Evolutionary conservation across 2,329 filamentous ascomycete genomes (phyloP).

Genomic region (Calonectria pauciramosa): DNA sequence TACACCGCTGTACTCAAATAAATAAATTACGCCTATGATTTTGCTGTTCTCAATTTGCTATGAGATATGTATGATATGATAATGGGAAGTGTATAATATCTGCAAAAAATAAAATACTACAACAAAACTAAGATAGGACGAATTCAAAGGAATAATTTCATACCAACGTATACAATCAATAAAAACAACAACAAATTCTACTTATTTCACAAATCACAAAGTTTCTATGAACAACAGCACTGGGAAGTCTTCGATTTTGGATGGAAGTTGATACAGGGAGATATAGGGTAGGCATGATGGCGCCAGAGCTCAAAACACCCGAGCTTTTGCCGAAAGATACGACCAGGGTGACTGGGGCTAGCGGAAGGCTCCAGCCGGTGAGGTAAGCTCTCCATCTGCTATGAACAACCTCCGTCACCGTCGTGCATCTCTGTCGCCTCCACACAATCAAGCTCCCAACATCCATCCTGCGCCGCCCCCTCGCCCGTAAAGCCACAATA

Average conservation of each 20-base stretch:
- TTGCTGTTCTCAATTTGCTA: background rate
- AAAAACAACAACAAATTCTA: no score
- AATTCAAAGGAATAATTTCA: background rate
- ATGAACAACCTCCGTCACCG: slow-evolving; percentile 38
- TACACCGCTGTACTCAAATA: background rate
- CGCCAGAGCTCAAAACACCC: slow-evolving; percentile 30
- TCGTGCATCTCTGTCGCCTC: slow-evolving; percentile 30
- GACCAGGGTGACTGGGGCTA: slow-evolving; percentile 37
- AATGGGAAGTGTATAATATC: background rate
- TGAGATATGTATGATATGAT: background rate
- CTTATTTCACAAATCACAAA: background rate
- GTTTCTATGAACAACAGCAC: background rate
- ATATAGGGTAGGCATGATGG: slow-evolving; percentile 23
- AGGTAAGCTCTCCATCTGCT: slow-evolving; percentile 56
- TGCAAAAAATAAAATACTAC: background rate
- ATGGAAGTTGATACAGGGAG: slow-evolving; percentile 8
- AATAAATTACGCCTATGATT: background rate
- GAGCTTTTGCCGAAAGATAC: slow-evolving; percentile 50
- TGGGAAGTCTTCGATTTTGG: background rate
- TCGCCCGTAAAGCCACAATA: slow-evolving; percentile 2
- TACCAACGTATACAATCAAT: background rate
- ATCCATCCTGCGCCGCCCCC: slow-evolving; percentile 19
- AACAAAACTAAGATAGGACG: background rate
- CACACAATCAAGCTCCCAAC: slow-evolving; percentile 34
- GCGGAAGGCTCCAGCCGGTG: slow-evolving; percentile 56